Evolutionary conservation across 2,329 filamentous ascomycete genomes (phyloP).

Genomic region (Fusarium nurragi): DNA sequence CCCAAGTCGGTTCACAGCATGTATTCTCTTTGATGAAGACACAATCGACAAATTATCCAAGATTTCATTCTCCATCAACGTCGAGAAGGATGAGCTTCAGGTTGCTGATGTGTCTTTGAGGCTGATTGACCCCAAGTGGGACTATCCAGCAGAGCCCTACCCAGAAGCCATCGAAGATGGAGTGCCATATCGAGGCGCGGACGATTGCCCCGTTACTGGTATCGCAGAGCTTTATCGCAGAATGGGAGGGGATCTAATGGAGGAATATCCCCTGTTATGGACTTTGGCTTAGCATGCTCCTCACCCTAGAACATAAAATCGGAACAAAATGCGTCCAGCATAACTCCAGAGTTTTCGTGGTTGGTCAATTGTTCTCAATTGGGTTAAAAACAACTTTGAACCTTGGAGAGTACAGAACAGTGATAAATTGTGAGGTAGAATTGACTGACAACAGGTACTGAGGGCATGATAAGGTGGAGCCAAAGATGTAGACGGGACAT

Average conservation of each 20-base stretch:
- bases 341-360: background rate
- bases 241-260: constrained; percentile 20
- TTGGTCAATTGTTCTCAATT: no score
- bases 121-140: constrained; percentile 23
- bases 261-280: constrained; percentile 13
- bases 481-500: constrained; percentile 1
- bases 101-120: background rate
- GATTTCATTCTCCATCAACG: background rate
- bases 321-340: background rate
- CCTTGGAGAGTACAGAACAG: no score
- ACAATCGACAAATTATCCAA: constrained; percentile 4
- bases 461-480: background rate
- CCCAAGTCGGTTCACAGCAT: constrained; percentile 9
- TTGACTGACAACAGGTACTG: background rate
- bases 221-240: constrained; percentile 15
- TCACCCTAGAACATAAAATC: background rate
- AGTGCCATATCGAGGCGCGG: constrained; percentile 5
- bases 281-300: background rate
- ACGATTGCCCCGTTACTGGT: background rate
- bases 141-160: constrained; percentile 15
- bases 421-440: no score
- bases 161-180: background rate
- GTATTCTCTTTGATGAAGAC: constrained; percentile 7
- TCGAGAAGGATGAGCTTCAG: background rate
- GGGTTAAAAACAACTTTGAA: no score